Evolutionary conservation across 495 filamentous ascomycete genomes (phyloP).

Genomic region (Aspergillus campestris): DNA sequence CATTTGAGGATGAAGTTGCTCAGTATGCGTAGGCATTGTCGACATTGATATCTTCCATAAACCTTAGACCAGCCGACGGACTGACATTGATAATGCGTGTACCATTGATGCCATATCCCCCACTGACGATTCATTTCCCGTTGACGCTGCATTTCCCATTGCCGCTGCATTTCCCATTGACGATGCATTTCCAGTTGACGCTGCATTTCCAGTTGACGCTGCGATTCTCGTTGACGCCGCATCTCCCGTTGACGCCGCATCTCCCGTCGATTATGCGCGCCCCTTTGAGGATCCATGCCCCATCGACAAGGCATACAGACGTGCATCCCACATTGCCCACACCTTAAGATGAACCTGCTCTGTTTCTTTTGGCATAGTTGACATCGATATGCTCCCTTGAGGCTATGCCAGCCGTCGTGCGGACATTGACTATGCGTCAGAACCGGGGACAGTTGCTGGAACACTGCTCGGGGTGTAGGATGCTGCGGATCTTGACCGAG

Average conservation of each 20-base stretch:
- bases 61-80: background rate
- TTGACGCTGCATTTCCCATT: background rate
- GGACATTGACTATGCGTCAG: background rate
- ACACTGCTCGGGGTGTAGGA: background rate
- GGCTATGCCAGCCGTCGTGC: conserved; percentile 1
- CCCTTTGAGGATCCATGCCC: background rate
- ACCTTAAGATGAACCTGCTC: conserved; percentile 3
- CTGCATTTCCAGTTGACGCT: no score
- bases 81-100: background rate
- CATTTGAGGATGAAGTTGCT: conserved; percentile 4
- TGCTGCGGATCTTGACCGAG: background rate
- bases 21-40: background rate
- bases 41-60: conserved; percentile 1
- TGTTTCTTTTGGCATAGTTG: conserved; percentile 1
- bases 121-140: background rate
- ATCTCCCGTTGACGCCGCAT: no score
- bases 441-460: background rate
- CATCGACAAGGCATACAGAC: conserved; percentile 4
- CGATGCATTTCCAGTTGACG: background rate
- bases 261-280: no score
- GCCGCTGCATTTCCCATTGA: background rate
- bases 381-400: background rate
- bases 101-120: no score
- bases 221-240: no score
- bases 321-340: background rate